Evolutionary conservation across 2,329 filamentous ascomycete species (phyloP).

Genomic region (Xylariales sp.): DNA sequence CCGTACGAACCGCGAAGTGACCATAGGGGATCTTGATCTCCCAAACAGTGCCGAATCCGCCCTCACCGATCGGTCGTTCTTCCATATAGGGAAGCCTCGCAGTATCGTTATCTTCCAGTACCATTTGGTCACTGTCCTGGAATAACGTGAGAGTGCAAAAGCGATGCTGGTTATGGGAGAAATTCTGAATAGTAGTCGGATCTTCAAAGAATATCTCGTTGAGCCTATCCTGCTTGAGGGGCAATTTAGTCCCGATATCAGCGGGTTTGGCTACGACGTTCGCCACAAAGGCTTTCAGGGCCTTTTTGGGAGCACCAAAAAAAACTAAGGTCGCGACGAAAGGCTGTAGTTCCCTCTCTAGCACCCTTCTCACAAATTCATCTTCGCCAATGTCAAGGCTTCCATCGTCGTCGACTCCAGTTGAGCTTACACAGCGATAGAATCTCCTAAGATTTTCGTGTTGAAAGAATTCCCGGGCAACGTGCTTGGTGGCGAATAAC

Average conservation of each 20-base stretch:
- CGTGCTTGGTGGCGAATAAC: background rate
- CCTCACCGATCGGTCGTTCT: background rate
- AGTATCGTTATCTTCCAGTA: background rate
- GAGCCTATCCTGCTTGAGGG: background rate
- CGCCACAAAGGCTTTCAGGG: background rate
- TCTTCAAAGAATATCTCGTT: background rate
- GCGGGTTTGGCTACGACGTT: background rate
- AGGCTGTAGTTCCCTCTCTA: background rate
- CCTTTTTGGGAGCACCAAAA: background rate
- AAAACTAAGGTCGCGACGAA: background rate
- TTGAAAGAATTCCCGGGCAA: background rate
- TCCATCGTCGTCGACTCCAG: background rate
- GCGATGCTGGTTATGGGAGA: background rate
- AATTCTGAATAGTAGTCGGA: background rate
- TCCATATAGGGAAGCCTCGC: background rate
- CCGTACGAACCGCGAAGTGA: background rate
- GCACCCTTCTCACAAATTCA: background rate
- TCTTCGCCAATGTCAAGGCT: background rate
- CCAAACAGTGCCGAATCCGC: background rate
- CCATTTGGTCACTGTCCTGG: background rate
- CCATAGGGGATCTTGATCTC: background rate
- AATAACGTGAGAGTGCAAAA: conserved; percentile 1
- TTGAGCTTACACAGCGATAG: background rate
- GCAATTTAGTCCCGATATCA: background rate
- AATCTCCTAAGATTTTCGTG: background rate